These are phyloP conservation scores for Russula griseocarnosa DNA, from an alignment of 768 basidiomycete genomes.

Conservation along the genomic window DNA sequence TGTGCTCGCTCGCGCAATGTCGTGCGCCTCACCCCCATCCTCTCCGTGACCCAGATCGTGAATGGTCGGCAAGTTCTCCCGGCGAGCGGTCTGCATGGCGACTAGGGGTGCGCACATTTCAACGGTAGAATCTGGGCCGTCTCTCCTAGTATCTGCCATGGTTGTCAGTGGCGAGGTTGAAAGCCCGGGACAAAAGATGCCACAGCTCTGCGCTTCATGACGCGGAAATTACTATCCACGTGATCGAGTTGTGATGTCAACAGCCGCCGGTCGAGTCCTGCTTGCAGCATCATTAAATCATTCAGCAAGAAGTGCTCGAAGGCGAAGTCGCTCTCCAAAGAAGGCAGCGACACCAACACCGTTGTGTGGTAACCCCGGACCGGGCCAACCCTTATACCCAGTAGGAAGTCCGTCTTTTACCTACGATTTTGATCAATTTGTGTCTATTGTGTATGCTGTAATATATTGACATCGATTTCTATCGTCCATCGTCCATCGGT, in stretches of 20 bases:
- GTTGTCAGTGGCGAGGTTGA: not conserved
- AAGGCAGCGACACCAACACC: too few species aligned
- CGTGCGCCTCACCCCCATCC: not conserved
- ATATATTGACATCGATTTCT: too few species aligned
- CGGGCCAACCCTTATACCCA: too few species aligned
- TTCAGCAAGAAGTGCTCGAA: too few species aligned
- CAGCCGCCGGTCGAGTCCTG: too few species aligned
- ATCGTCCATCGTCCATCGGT: too few species aligned
- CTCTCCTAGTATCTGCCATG: constrained; percentile 1
- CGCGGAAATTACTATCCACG: not conserved
- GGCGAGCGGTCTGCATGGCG: not conserved
- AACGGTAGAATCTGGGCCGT: not conserved
- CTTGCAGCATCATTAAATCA: too few species aligned
- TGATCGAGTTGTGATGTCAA: not conserved
- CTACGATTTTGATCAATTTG: too few species aligned
- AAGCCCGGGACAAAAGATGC: not conserved
- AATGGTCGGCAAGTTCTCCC: not conserved
- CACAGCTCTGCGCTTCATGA: not conserved
- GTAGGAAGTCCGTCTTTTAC: too few species aligned
- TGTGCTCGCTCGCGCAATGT: not conserved
- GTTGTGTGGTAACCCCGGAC: too few species aligned
- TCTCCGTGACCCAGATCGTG: not conserved
- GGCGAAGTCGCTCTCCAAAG: too few species aligned
- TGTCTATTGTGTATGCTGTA: too few species aligned
- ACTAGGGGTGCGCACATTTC: not conserved